A percentile compares a stretch with the other conserved stretches of the same genome.
Evolutionary conservation across 1,284 basidiomycete genomes (phyloP).

Genomic region (Sporisorium sorghi): DNA sequence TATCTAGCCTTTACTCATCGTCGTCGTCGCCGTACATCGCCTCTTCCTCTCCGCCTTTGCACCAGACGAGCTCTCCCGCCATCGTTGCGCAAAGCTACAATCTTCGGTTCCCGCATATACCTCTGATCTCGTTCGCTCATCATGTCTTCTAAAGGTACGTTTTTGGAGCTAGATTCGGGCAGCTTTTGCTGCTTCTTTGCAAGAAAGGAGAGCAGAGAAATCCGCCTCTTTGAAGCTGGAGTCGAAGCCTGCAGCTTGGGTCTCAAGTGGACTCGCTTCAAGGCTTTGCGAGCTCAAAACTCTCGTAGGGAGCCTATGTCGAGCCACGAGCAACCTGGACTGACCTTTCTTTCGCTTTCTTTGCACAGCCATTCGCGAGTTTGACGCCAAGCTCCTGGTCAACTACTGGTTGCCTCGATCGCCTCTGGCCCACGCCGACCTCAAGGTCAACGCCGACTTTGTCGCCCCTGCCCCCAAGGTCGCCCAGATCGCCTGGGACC

Average conservation of each 20-base stretch:
- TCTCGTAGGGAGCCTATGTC: background rate
- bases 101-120: constrained; percentile 13
- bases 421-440: constrained; percentile 60
- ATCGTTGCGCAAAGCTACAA: constrained; percentile 11
- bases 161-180: background rate
- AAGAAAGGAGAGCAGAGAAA: background rate
- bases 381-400: constrained; percentile 69
- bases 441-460: constrained; percentile 63
- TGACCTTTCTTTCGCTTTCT: background rate
- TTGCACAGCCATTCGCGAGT: constrained; percentile 64
- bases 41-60: background rate
- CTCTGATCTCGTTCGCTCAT: constrained; percentile 21
- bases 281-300: background rate
- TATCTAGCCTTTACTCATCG: constrained; percentile 55
- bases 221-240: constrained; percentile 1
- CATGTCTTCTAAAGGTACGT: constrained; percentile 61
- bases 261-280: too few species aligned
- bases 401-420: constrained; percentile 69
- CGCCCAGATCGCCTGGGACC: constrained; percentile 80
- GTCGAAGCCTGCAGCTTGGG: background rate
- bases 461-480: constrained; percentile 65
- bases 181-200: background rate
- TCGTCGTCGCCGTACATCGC: constrained; percentile 41
- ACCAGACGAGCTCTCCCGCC: background rate
- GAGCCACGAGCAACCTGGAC: background rate